These are phyloP conservation scores for Ambrosia hybrid DNA, from an alignment of 140 eudicot genomes.

Conservation along the genomic window DNA sequence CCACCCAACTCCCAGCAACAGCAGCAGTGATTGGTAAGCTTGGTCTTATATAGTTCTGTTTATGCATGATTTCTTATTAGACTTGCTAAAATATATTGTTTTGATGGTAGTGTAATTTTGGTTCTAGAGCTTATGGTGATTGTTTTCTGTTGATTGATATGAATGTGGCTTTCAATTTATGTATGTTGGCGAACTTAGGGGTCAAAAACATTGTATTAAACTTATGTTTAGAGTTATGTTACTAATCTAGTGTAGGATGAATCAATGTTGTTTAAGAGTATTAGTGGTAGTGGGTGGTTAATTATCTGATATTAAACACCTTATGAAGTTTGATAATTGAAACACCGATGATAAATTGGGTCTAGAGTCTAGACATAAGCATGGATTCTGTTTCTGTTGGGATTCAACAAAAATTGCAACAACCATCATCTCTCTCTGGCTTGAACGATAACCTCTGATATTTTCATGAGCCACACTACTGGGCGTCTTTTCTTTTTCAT, in stretches of 20 bases:
- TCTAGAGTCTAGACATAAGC: too few species aligned
- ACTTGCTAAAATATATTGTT: neutral
- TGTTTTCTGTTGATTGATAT: neutral
- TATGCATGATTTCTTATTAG: too few species aligned
- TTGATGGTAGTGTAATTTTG: neutral
- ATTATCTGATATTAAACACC: neutral
- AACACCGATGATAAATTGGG: too few species aligned
- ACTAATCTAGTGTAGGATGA: neutral
- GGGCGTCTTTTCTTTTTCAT: too few species aligned
- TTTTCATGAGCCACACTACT: too few species aligned
- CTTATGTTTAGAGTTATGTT: neutral
- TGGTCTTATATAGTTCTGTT: neutral
- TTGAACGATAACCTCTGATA: too few species aligned
- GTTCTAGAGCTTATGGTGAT: neutral
- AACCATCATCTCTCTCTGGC: too few species aligned
- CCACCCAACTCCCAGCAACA: conserved; percentile 43
- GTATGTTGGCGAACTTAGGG: neutral
- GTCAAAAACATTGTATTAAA: conserved; percentile 4
- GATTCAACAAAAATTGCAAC: too few species aligned
- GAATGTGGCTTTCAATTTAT: neutral
- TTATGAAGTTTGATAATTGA: neutral
- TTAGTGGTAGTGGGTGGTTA: neutral
- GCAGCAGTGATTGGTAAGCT: conserved; percentile 39
- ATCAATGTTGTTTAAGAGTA: neutral
- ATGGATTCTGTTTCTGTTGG: too few species aligned